Base-by-base conservation (phyloP, 768 basidiomycete species). In the Phylloporus sp. region DNA sequence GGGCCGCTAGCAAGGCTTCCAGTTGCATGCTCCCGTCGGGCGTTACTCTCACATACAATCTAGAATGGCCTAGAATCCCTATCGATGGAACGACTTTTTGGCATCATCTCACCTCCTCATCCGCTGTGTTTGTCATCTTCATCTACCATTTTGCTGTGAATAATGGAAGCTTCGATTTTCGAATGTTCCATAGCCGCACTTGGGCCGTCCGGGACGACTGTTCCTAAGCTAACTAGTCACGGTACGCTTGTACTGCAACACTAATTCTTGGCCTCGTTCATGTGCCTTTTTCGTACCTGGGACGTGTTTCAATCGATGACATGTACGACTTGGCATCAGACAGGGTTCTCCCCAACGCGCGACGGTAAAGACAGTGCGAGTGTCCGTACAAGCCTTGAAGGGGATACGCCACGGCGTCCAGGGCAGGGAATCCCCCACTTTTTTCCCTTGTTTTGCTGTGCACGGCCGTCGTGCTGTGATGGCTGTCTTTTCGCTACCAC, bases 111-210 rank as follows among this genome's bases (percentile, higher is more conserved):
- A n/a, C 10, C 38, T 42, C 7, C 34, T 29, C 31, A 36, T 29
- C 26, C 39, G 31, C 49, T 20, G 29, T 31, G 27, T 45, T 57
- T 42, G 34, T 51, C 16, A 49, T 31, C 31, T 31, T 12, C 2
- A 29, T 27, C 18, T 20, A 39, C 47, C 54, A 60, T 49, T 49
- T n/a, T 34, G 32, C 41, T 47, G 36, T 15, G 40, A 36, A 10
- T 16, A 61, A 49, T 38, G 36, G 47, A 53, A 53, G 48, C 20
- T 45, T 34, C 15, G 4, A 32, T 18, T 23, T 27, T 49, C 18
- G 20, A 45, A 47, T 4, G 6, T 20, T 39, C 36, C n/a, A 45
- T 28, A 43, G 26, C 62, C 56, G 20, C 42, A 7, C 26, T 43
- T 45, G 15, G 20, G 15, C 62, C 62, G 32, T 16, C 5, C 36